These are phyloP conservation scores for Cornus florida DNA, from an alignment of 148 eudicot genomes.

Conservation along the genomic window DNA sequence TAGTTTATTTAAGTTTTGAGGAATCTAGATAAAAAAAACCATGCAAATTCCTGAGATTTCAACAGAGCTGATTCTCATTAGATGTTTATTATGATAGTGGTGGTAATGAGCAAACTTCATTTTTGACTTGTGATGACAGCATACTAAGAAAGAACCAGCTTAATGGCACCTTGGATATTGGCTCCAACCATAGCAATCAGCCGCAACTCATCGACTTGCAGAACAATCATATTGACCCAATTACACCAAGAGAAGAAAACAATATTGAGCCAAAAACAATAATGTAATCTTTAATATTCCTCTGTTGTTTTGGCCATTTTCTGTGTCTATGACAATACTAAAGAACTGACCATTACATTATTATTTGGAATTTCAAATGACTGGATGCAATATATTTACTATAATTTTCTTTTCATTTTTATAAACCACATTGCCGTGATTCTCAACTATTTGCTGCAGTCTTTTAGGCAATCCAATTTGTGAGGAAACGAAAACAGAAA, in stretches of 20 bases:
- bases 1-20: too few species aligned
- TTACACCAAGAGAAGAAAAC: conserved; percentile 14
- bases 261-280: conserved; percentile 10
- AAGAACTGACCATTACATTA: neutral
- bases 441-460: conserved; percentile 33
- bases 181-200: conserved; percentile 31
- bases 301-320: neutral
- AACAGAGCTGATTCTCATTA: neutral
- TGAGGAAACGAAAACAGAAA: neutral
- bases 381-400: neutral
- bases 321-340: neutral
- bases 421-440: neutral
- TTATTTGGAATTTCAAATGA: neutral
- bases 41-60: neutral
- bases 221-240: conserved; percentile 32
- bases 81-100: neutral
- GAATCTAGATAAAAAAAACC: neutral
- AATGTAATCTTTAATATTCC: conserved; percentile 31
- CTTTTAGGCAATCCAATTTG: conserved; percentile 62
- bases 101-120: conserved; percentile 16
- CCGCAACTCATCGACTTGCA: conserved; percentile 48
- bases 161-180: conserved; percentile 46
- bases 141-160: conserved; percentile 52
- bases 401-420: neutral
- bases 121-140: conserved; percentile 33